Percentiles rank a stretch among this genome's conserved stretches.
phyloP scores from a whole-genome alignment of 192 early-diverging fungal genomes.

The Backusella morwellensis region DNA sequence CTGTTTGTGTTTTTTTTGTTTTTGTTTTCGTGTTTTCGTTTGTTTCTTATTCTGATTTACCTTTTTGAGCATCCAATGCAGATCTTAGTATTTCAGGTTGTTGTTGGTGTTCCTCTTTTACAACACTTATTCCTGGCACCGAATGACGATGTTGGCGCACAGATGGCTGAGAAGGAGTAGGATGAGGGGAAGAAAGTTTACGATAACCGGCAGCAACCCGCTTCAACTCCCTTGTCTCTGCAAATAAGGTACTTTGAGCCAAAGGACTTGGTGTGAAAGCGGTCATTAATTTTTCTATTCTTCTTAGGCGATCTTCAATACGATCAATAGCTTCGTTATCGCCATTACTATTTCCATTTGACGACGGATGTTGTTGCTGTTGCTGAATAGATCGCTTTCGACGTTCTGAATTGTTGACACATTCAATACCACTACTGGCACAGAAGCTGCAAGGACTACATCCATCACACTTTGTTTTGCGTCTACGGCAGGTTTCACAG shows the following conservation, averaged over 20 bases:
- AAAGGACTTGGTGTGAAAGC: conserved; percentile 27
- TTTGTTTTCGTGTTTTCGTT: background rate
- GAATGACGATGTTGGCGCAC: conserved; percentile 27
- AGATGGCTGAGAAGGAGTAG: background rate
- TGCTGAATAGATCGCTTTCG: conserved; percentile 20
- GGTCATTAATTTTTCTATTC: conserved; percentile 35
- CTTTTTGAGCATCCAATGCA: background rate
- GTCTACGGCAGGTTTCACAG: conserved; percentile 38
- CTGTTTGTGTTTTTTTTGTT: background rate
- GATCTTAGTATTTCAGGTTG: background rate
- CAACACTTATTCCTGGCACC: conserved; percentile 19
- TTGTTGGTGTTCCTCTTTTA: background rate
- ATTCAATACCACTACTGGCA: conserved; percentile 29
- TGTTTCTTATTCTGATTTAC: background rate
- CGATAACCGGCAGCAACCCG: background rate
- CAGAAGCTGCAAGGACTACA: conserved; percentile 38
- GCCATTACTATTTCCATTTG: background rate
- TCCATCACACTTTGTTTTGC: conserved; percentile 44
- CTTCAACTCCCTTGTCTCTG: background rate
- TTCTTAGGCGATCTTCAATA: conserved; percentile 32
- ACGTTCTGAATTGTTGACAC: conserved; percentile 38
- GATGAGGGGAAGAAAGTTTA: conserved; percentile 8
- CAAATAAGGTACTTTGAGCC: conserved; percentile 14
- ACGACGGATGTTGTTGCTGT: background rate
- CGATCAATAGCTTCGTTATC: conserved; percentile 35